Evolutionary conservation across 495 filamentous ascomycete genomes (phyloP), one percentile per base, ranked within the genome.

Genomic region (Paragyromitra xinjiangensis): DNA sequence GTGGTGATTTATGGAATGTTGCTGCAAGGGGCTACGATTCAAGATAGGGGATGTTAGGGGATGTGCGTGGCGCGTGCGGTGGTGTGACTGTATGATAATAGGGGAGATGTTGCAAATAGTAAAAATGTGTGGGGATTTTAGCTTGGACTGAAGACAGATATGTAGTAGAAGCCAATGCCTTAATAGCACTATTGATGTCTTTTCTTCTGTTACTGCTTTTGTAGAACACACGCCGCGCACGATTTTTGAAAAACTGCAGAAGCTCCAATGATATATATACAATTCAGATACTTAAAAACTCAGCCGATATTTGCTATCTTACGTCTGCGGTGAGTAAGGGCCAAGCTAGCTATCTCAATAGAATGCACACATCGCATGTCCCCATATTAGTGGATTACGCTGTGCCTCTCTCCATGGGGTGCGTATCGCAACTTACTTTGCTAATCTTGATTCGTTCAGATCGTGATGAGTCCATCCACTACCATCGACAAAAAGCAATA

Each of bases 251-350:
- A 44, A 9, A 24, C 22, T 40, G 29, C 16, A 39, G 29, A 29
- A 65, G n/a, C 22, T 29, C 26, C 26, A 40, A 37, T 22, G 37
- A 56, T 73, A 66, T 67, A 67, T 73, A 59, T 55, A 65, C 40
- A 63, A n/a, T 65, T 14, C 42, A 40, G 22, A 65, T 34, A 39
- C 24, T 42, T 65, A 24, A 2, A 2, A 40, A 34, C 55, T 9
- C 9, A 29, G 22, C 55, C 44, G 7, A 24, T 62, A 34, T 14
- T 14, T 44, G 16, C 22, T 6, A 11, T 45, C 63, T 65, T 16
- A 40, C 11, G 40, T 50, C 39, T 45, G 19, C 40, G 6, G n/a
- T 6, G 44, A 19, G 14, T 56, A 22, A 58, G 55, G 37, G 26
- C 19, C 14, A 48, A 53, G 44, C 16, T 29, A 63, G 55, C 24